These are phyloP conservation scores for Sporobolomyces roseus DNA, from an alignment of 768 basidiomycete genomes.

Conservation along the genomic window DNA sequence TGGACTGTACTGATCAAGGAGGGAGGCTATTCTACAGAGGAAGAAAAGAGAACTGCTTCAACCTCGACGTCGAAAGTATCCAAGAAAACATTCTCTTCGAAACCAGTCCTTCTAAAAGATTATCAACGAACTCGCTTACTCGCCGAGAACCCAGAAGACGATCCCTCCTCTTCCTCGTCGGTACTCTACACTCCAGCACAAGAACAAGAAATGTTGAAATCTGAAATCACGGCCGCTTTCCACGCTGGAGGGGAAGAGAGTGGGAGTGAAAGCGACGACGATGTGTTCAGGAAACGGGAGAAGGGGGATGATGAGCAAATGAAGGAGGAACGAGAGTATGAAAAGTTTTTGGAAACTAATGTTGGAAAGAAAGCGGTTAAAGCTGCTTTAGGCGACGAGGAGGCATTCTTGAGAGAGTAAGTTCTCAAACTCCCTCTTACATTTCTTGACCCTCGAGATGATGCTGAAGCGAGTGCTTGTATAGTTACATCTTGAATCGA, in stretches of 20 bases:
- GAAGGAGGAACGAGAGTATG: constrained; percentile 79
- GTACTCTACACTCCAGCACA: constrained; percentile 64
- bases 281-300: constrained; percentile 67
- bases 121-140: constrained; percentile 48
- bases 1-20: background rate
- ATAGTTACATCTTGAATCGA: constrained; percentile 90
- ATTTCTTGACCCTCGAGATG: background rate
- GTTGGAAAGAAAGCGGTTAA: constrained; percentile 68
- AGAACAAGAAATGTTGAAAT: constrained; percentile 69
- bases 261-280: constrained; percentile 55
- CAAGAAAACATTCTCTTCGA: constrained; percentile 30
- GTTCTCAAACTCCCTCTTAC: background rate
- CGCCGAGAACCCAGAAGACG: too few relatives aligned
- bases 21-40: constrained; percentile 19
- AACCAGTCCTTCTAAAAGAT: constrained; percentile 50
- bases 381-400: constrained; percentile 62
- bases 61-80: background rate
- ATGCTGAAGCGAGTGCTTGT: background rate
- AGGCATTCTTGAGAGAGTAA: constrained; percentile 39
- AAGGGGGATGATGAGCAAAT: constrained; percentile 73
- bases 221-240: constrained; percentile 82
- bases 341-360: constrained; percentile 70
- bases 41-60: constrained; percentile 29
- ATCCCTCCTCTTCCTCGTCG: constrained; percentile 49
- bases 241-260: too few relatives aligned